phyloP scores from a whole-genome alignment of 768 basidiomycete species.

The Chiua virens region DNA sequence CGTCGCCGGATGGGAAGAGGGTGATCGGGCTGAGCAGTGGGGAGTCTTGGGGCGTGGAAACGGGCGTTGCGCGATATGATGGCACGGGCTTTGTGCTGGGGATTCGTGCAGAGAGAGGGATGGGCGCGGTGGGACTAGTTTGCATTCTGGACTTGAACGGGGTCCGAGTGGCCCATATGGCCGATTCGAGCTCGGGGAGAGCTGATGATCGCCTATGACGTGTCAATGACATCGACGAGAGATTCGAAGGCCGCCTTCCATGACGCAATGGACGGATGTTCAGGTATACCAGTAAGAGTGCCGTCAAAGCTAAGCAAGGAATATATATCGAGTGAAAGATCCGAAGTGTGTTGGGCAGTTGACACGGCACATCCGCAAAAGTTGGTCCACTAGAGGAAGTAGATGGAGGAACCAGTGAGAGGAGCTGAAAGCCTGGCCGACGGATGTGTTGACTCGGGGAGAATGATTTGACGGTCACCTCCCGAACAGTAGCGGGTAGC shows the following conservation, averaged over 20 bases:
- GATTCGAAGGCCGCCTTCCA: constrained; percentile 15
- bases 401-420: constrained; percentile 56
- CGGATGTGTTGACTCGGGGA: constrained; percentile 71
- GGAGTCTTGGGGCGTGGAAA: constrained; percentile 39
- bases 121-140: constrained; percentile 39
- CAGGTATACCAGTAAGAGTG: constrained; percentile 45
- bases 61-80: constrained; percentile 40
- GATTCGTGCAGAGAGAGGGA: constrained; percentile 43
- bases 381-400: constrained; percentile 37
- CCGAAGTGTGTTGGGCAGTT: constrained; percentile 69
- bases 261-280: constrained; percentile 35
- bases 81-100: constrained; percentile 35
- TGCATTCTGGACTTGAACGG: constrained; percentile 38
- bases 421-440: constrained; percentile 81
- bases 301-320: constrained; percentile 58
- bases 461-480: constrained; percentile 89
- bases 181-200: constrained; percentile 35
- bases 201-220: constrained; percentile 26
- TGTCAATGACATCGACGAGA: constrained; percentile 36
- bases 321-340: constrained; percentile 64
- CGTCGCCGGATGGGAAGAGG: constrained; percentile 42
- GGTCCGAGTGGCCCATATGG: constrained; percentile 42
- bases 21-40: constrained; percentile 39
- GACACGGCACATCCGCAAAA: constrained; percentile 67
- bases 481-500: constrained; percentile 45